Evolutionary conservation across 2,329 filamentous ascomycete genomes (phyloP).

Genomic region (Mollisiaceae sp.): DNA sequence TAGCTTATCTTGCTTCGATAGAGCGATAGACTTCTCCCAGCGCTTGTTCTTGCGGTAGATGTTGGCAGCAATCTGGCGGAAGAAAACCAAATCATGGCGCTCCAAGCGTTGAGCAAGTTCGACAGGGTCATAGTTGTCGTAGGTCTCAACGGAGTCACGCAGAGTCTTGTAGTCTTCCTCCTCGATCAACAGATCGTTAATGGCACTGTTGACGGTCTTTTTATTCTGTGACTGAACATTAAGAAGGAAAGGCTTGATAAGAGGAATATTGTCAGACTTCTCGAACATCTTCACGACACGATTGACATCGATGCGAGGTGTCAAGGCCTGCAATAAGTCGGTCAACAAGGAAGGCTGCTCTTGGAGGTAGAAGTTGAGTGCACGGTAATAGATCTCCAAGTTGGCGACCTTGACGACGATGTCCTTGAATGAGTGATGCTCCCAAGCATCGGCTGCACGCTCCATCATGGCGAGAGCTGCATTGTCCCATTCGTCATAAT

Average conservation of each 20-base stretch:
- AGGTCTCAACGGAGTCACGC: conserved; percentile 95
- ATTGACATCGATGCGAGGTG: conserved; percentile 95
- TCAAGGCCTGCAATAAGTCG: conserved; percentile 90
- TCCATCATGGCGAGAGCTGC: conserved; percentile 98
- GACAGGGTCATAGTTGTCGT: conserved; percentile 98
- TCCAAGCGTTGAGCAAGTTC: conserved; percentile 91
- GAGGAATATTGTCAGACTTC: conserved; percentile 95
- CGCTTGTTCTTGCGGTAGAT: conserved; percentile 99
- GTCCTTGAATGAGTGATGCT: conserved; percentile 99
- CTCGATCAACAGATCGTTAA: conserved; percentile 96
- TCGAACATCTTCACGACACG: conserved; percentile 99
- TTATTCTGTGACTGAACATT: conserved; percentile 98
- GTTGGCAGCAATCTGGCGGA: conserved; percentile 96
- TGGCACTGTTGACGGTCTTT: conserved; percentile 95
- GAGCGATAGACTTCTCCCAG: conserved; percentile 97
- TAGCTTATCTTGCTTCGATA: conserved; percentile 98
- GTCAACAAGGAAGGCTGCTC: conserved; percentile 95
- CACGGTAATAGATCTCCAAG: conserved; percentile 98
- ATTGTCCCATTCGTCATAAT: conserved; percentile 99
- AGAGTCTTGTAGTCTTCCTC: conserved; percentile 99
- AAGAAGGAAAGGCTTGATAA: conserved; percentile 98
- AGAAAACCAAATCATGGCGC: conserved; percentile 98
- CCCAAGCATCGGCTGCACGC: conserved; percentile 95
- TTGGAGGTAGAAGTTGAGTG: conserved; percentile 95
- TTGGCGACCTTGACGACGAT: conserved; percentile 98